Evolutionary conservation across 441 rosid genomes (phyloP).

Genomic region (Cnidoscolus chayamansa): DNA sequence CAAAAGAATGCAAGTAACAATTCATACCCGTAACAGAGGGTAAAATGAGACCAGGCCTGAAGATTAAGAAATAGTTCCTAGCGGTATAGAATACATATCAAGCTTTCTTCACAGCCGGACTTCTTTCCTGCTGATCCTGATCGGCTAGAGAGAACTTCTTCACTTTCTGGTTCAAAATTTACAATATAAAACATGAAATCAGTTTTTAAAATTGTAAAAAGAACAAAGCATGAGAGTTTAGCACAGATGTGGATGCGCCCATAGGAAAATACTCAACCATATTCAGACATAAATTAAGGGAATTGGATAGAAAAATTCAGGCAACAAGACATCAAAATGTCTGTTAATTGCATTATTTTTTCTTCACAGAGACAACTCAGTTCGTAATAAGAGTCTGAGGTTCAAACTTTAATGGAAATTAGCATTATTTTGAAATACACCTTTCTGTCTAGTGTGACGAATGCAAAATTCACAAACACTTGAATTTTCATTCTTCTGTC

Average conservation of each 20-base stretch:
- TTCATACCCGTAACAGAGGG: neutral
- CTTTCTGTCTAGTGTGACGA: neutral
- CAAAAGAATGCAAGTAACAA: neutral
- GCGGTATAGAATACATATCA: slow-evolving; percentile 19
- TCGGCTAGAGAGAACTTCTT: slow-evolving; percentile 55
- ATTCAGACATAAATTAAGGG: neutral
- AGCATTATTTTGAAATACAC: neutral
- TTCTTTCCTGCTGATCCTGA: slow-evolving; percentile 33
- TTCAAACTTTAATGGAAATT: neutral
- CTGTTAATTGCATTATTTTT: neutral
- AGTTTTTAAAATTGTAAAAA: neutral
- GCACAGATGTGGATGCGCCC: neutral
- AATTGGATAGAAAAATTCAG: neutral
- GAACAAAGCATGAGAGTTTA: neutral
- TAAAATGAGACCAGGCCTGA: neutral
- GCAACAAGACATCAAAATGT: neutral
- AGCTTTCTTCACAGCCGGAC: slow-evolving; percentile 34
- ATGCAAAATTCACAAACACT: neutral
- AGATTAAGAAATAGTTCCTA: neutral
- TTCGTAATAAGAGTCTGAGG: neutral
- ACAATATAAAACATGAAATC: neutral
- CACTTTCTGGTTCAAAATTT: slow-evolving; percentile 46
- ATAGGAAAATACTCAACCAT: neutral
- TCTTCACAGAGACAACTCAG: neutral
- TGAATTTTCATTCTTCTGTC: neutral